Percentiles rank a stretch among this genome's conserved stretches.
Conservation (phyloP, 495 filamentous ascomycete species). For the Xylaria castorea region DNA sequence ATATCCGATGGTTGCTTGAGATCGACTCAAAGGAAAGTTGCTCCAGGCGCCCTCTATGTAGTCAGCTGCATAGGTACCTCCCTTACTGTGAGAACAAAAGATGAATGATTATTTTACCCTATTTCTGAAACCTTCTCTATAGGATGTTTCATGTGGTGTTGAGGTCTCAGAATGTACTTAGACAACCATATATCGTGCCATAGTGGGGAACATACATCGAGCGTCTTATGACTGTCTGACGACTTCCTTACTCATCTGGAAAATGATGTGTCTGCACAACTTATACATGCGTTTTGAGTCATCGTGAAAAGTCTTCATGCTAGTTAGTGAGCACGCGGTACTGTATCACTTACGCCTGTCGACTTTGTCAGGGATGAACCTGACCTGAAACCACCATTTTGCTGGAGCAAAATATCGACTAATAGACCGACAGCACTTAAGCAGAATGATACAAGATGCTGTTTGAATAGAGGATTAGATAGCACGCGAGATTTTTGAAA, state of each 20-base stretch:
- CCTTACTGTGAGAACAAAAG: not conserved
- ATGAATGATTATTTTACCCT: not conserved
- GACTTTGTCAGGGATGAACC: not conserved
- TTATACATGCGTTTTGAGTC: not conserved
- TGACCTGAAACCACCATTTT: not conserved
- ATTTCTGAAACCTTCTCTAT: slow-evolving; percentile 5
- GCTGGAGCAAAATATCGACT: no score
- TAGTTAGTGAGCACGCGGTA: not conserved
- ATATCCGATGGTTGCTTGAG: slow-evolving; percentile 33
- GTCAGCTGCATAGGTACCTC: not conserved
- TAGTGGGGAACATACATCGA: not conserved
- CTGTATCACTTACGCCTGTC: not conserved
- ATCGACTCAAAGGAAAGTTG: slow-evolving; percentile 43
- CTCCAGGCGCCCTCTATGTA: slow-evolving; percentile 49
- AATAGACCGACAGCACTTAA: no score
- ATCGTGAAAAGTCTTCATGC: not conserved
- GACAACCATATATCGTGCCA: not conserved
- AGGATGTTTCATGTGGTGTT: not conserved
- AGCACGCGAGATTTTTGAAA: no score
- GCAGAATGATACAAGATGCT: no score
- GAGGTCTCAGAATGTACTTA: not conserved
- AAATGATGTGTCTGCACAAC: not conserved
- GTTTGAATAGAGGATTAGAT: no score
- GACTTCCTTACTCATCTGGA: not conserved
- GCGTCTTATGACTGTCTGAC: slow-evolving; percentile 11